Evolutionary conservation across 768 basidiomycete genomes (phyloP), one percentile per base, ranked within the genome.

Genomic region (Collybia nuda): DNA sequence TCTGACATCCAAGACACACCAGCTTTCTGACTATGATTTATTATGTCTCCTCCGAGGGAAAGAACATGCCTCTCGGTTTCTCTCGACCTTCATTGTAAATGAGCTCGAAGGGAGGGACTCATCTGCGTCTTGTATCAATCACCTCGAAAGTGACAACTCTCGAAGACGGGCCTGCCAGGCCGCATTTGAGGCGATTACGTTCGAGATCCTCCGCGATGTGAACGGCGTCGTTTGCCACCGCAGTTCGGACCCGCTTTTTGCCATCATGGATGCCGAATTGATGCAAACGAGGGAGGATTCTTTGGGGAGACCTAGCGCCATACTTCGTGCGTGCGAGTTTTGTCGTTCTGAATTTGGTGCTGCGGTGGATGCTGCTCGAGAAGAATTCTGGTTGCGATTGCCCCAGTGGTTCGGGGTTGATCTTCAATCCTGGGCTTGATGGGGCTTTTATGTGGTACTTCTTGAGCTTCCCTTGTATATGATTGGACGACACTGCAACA

Each of bases 81-180:
- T 90, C 47, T 88, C 88, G 9, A 85, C 84, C 7, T 90, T 90
- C 62, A 79, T 90, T 58, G 83, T 85, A 47, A 84, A 83, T 59
- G 79, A 88, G 53, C 75, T 90, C 18, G 88, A 90, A 69, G 82
- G 83, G 41, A 74, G 88, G 52, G 63, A 74, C 32, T 71, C 82
- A 15, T 77, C 80, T 12, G 35, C 60, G 7, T 61, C 60, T 52
- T 88, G 87, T 61, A 54, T 77, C 9, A 69, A 80, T 58, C 69
- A 70, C n/a, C 69, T 72, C 59, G 78, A 83, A 32, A 49, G 68
- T 7, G 73, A 80, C 54, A 65, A 71, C 2, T 53, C 70, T 26
- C 68, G 67, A 26, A 75, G 74, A 55, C 79, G 83, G 23, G 67
- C 78, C 19, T 90, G 87, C 64, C 84, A 84, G 64, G 73, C 84